Evolutionary conservation across 768 basidiomycete genomes (phyloP).

Genomic region (Sporobolomyces pararoseus): DNA sequence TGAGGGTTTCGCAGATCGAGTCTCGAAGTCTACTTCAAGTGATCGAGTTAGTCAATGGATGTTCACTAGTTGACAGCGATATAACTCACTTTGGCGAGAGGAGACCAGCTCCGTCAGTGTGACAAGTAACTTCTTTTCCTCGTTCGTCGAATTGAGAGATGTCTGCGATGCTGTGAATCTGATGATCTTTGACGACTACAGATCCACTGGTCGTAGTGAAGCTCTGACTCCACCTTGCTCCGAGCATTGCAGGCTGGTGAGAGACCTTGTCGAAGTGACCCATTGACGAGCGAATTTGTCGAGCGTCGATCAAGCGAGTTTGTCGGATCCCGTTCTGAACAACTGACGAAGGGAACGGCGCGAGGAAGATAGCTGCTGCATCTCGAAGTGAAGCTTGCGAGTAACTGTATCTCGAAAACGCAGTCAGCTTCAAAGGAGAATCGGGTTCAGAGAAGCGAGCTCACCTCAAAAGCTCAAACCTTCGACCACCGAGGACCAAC

Average conservation of each 20-base stretch:
- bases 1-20: conserved; percentile 4
- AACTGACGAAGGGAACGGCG: background rate
- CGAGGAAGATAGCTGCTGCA: conserved; percentile 9
- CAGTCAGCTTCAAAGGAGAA: background rate
- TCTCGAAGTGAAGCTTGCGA: conserved; percentile 27
- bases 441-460: background rate
- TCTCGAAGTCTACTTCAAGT: conserved; percentile 26
- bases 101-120: conserved; percentile 19
- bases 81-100: conserved; percentile 14
- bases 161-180: conserved; percentile 16
- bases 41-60: too few species aligned
- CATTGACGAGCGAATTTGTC: background rate
- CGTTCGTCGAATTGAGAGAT: background rate
- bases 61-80: too few species aligned
- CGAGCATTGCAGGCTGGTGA: conserved; percentile 18
- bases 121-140: background rate
- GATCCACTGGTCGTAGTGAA: conserved; percentile 18
- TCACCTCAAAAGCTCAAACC: conserved; percentile 28
- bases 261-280: conserved; percentile 21
- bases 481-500: conserved; percentile 13
- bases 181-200: background rate
- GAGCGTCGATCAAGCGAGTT: conserved; percentile 2
- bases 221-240: conserved; percentile 18
- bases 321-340: background rate
- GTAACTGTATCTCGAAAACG: conserved; percentile 12